Percentiles rank a stretch among this genome's conserved stretches.
Evolutionary conservation across 257 asterid species (phyloP).

Genomic region (Primulina huaijiensis): DNA sequence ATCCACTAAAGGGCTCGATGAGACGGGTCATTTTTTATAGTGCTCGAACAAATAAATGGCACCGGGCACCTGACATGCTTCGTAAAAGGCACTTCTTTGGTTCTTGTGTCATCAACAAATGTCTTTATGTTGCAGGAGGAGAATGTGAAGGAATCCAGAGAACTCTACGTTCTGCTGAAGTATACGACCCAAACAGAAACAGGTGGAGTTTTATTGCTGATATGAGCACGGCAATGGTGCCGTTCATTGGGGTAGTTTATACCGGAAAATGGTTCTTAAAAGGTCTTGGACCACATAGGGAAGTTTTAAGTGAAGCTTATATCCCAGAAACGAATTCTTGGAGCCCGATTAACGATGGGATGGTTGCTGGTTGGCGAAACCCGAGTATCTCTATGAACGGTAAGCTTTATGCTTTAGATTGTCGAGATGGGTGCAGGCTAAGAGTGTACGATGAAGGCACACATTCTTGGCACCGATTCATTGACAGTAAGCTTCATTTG

Average conservation of each 20-base stretch:
- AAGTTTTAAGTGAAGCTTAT: slow-evolving; percentile 58
- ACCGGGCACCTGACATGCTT: slow-evolving; percentile 63
- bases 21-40: slow-evolving; percentile 55
- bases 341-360: slow-evolving; percentile 53
- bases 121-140: slow-evolving; percentile 66
- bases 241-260: slow-evolving; percentile 59
- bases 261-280: slow-evolving; percentile 53
- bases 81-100: slow-evolving; percentile 56
- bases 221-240: slow-evolving; percentile 69
- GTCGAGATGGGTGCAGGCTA: slow-evolving; percentile 59
- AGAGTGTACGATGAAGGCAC: slow-evolving; percentile 47
- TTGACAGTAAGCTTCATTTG: slow-evolving; percentile 55
- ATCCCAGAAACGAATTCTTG: slow-evolving; percentile 42
- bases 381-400: slow-evolving; percentile 62
- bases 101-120: slow-evolving; percentile 56
- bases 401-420: slow-evolving; percentile 56
- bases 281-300: slow-evolving; percentile 62
- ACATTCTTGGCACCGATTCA: slow-evolving; percentile 50
- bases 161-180: slow-evolving; percentile 56
- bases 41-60: slow-evolving; percentile 65
- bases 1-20: slow-evolving; percentile 55
- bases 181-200: slow-evolving; percentile 54
- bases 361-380: slow-evolving; percentile 63
- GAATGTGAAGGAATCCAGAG: slow-evolving; percentile 62
- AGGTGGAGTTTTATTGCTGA: slow-evolving; percentile 60